A percentile compares a stretch with the other conserved stretches of the same genome.
phyloP scores from a whole-genome alignment of 1,284 basidiomycete genomes.

The Tilletiaria anomala region DNA sequence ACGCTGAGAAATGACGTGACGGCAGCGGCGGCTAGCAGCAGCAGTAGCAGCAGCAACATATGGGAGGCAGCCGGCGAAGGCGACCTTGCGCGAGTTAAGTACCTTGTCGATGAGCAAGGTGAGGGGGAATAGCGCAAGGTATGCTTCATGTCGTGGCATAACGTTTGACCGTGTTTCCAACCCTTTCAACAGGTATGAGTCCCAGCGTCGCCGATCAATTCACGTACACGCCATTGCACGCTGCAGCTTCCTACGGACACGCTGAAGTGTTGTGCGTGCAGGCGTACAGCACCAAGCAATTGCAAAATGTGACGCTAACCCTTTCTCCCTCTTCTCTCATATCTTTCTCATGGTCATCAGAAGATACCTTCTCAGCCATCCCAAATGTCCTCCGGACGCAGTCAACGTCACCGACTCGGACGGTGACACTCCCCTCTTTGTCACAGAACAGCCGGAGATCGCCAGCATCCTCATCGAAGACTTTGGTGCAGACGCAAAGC shows the following conservation, averaged over 20 bases:
- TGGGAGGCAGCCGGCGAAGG: slow-evolving; percentile 37
- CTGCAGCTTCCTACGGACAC: slow-evolving; percentile 34
- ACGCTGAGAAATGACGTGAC: too few species aligned
- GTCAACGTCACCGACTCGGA: slow-evolving; percentile 27
- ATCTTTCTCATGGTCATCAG: too few species aligned
- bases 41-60: too few species aligned
- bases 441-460: slow-evolving; percentile 23
- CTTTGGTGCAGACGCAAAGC: slow-evolving; percentile 22
- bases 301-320: background rate
- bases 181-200: slow-evolving; percentile 5
- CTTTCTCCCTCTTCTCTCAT: background rate
- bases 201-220: slow-evolving; percentile 22
- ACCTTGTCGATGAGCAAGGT: slow-evolving; percentile 21
- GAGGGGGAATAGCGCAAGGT: too few species aligned
- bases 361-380: slow-evolving; percentile 21
- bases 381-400: slow-evolving; percentile 9
- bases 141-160: too few species aligned
- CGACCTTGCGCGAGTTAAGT: slow-evolving; percentile 22
- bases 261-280: slow-evolving; percentile 26
- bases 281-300: too few species aligned
- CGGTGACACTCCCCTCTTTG: slow-evolving; percentile 35
- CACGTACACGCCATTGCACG: slow-evolving; percentile 35
- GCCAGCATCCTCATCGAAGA: slow-evolving; percentile 29
- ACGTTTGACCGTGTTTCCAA: too few species aligned
- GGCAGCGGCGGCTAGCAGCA: too few species aligned